Evolutionary conservation across 345 rosid genomes (phyloP), one percentile per base, ranked within the genome.

Genomic region (Raphanus sativus): DNA sequence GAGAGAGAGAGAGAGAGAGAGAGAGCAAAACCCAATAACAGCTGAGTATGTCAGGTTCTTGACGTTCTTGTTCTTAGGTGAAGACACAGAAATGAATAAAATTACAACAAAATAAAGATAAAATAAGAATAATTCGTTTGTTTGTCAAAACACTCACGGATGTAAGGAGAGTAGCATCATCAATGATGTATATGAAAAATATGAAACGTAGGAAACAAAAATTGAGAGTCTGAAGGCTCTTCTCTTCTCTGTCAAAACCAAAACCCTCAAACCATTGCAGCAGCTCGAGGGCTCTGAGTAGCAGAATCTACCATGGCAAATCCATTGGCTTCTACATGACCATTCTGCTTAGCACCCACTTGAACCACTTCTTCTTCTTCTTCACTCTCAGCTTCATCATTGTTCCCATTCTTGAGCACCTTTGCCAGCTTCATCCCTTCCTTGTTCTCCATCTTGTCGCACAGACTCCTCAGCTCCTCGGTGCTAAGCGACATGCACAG

Each of bases 401-500:
- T 33, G 16, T 36, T 65, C 24, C 76, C 62, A 56, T 83, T 86
- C 81, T 82, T 84, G 69, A 95, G 77, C 62, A 86, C 69, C 74
- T 83, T 83, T 40, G 98, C 99, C 75, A 73, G 74, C 26, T 83
- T 91, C 10, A 76, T 3, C 26, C 82, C 88, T 74, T 86, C 89
- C 79, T 81, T 86, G 40, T 81, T 84, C 34, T 88, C 93, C 86
- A 95, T 83, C 71, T 83, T 86, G 67, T 85, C 89, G 71, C 99
- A 92, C 25, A 95, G 66, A 52, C 69, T 82, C 82, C 84, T 83
- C 75, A 95, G 83, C 70, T 84, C 84, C 80, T 88, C 89, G 4
- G 75, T 82, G 77, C 88, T 89, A 56, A 89, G 83, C 36, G 98
- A 84, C 91, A 84, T 85, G 70, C 98, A 95, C 16, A 92, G 88